Evolutionary conservation across 1,284 basidiomycete genomes (phyloP), one percentile per base, ranked within the genome.

Genomic region (Apiotrichum brassicae): DNA sequence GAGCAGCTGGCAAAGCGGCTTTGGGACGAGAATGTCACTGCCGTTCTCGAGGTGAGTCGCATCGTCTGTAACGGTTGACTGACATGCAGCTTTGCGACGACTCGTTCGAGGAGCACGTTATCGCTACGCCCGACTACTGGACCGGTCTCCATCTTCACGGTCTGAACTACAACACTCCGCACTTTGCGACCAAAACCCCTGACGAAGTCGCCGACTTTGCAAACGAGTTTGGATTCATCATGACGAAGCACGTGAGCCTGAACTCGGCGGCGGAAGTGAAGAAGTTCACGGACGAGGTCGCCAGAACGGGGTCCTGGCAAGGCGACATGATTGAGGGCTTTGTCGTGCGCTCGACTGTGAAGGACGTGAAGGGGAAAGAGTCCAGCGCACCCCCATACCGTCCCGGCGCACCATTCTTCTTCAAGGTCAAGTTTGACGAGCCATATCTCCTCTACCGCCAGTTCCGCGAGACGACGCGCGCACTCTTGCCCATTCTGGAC

Each of bases 371-470:
- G n/a, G 47, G 40, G 2, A 32, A 49, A 7, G 64, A 63, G n/a
- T 60, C 63, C 35, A 64, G 63, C 16, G 30, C 54, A 52, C 79
- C 81, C 9, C 90, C 89, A 0, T 93, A 93, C 65, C 70, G 76
- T 0, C 73, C 83, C 0, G 86, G 86, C 14, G 83, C 87, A 6
- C 84, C 88, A 0, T 95, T 97, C 78, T 97, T 99, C 79, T 98
- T 97, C 83, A 98, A 99, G 71, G 81, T 98, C 75, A 98, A 99
- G 71, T 98, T 97, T 70, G 92, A 97, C 71, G 91, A 98, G 68
- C 94, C 94, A 0, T 98, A 98, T 69, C 83, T 97, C 76, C 94
- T 95, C 83, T 97, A 97, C 73, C 84, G 95, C 43, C 89, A 97
- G 68, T 98, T 92, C 92, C 79, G 95, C 47, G 95, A 98, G 73